Base-by-base conservation (phyloP, 768 basidiomycete genomes). In the Trametes cinnabarina region DNA sequence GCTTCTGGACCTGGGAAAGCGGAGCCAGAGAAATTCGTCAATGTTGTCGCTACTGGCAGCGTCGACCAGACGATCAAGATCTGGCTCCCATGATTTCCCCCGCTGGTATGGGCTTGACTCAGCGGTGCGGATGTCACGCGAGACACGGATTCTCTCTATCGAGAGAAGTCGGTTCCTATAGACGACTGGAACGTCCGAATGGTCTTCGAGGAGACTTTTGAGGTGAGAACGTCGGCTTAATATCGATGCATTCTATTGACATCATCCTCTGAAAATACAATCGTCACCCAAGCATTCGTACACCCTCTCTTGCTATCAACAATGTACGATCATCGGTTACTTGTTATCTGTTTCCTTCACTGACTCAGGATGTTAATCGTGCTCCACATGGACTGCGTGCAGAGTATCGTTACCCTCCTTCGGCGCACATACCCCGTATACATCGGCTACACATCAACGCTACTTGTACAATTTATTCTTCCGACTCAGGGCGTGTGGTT, bases 1-100 rank as follows among this genome's bases (percentile, higher is more conserved):
- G 92, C 67, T 93, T 94, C 67, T 69, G 66, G 61, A 1, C 56
- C 73, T 69, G 68, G 67, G 17, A 71, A 70, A 65, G 47, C 65
- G 37, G 77, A 78, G 42, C 56, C 68, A 10, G 84, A 84, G 68
- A 86, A 87, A 70, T 65, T 86, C 59, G 80, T 87, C 52, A 65
- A 65, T 40, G 65, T 65, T 28, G 62, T 65, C 30, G 65, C 65
- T 7, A 57, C 65, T 15, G 65, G 65, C 15, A 61, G 65, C 25
- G 60, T 61, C 25, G 65, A 65, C 55, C 60, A 63, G 57, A 61
- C 62, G 40, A 62, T 65, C 62, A 65, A 65, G 65, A 61, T 65
- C 42, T 65, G 65, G 65, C 57, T 63, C 37, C 65, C 65, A 63
- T 65, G 43, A 60, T 53, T 32, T 9, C 30, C 50, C 47, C 44